Evolutionary conservation across 768 basidiomycete genomes (phyloP), one percentile per base, ranked within the genome.

Genomic region (Serpula lacrymans): DNA sequence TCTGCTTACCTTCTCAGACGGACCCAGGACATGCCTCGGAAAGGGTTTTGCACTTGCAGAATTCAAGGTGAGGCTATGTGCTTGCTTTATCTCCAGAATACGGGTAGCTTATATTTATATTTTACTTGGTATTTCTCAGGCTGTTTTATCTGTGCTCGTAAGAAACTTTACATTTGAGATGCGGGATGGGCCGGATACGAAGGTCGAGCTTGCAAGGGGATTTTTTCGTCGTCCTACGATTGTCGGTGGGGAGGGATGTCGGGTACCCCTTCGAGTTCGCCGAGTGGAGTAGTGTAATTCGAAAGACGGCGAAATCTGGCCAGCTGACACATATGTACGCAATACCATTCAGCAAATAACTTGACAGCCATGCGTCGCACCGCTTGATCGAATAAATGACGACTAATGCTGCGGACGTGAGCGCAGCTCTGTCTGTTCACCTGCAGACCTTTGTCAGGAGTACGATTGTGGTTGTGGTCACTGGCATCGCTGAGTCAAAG

Each of bases 1-100:
- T 47, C 52, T 77, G 9, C 53, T 77, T 18, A 72, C 74, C 0
- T 80, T 80, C 46, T 59, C 67, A 9, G 74, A 77, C 50, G 77
- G 78, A 0, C 72, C 74, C 2, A 55, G 75, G 39, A 68, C 61
- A 2, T 80, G 77, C 51, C 37, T 76, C 8, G 77, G 77, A 0
- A 70, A 67, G 41, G 46, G 57, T 6, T 77, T 78, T 48, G 76
- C 77, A 0, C 31, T 78, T 10, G 24, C 55, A 0, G 63, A 64
- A 32, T 47, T 65, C 43, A 65, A 65, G 55, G 63, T 58, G 27
- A 6, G 48, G 45, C 9, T 13, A 37, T 35, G 12, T 5, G n/a
- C 26, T 4, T 6, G 6, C 5, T 51, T 54, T 14, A 4, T 16
- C 34, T 34, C n/a, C n/a, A n/a, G n/a, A n/a, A n/a, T 35, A 24